These are phyloP conservation scores for Aciculoconidium aculeatum DNA, from an alignment of 805 yeast genomes.

Conservation along the genomic window DNA sequence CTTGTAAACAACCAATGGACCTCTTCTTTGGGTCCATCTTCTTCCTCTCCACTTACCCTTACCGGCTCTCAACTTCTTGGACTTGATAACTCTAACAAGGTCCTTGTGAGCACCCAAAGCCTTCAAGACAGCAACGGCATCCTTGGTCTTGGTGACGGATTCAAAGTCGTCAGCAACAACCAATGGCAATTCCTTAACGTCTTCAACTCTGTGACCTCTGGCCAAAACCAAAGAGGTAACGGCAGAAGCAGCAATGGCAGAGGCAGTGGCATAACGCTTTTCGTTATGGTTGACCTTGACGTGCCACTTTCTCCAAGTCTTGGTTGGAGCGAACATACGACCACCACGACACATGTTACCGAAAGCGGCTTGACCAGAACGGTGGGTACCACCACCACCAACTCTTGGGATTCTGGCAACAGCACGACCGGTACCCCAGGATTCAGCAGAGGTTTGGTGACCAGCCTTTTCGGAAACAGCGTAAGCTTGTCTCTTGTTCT, in stretches of 20 bases:
- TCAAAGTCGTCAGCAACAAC: constrained; percentile 93
- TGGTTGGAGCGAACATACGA: constrained; percentile 99
- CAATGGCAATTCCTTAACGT: constrained; percentile 96
- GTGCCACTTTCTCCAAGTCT: constrained; percentile 99
- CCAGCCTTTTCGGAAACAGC: constrained; percentile 99
- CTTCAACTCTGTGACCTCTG: constrained; percentile 99
- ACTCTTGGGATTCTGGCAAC: constrained; percentile 99
- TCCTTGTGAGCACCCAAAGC: constrained; percentile 99
- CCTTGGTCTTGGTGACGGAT: constrained; percentile 94
- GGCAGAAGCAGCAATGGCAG: constrained; percentile 98
- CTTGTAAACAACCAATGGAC: constrained; percentile 98
- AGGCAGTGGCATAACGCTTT: constrained; percentile 99
- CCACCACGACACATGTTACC: constrained; percentile 99
- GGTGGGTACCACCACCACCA: constrained; percentile 99
- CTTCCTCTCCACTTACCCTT: constrained; percentile 99
- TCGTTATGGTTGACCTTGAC: constrained; percentile 99
- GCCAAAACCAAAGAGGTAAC: constrained; percentile 97
- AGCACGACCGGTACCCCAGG: constrained; percentile 99
- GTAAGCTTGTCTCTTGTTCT: constrained; percentile 99
- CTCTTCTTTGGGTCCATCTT: constrained; percentile 99
- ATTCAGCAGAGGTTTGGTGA: constrained; percentile 99
- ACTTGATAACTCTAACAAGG: constrained; percentile 94
- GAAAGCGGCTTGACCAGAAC: constrained; percentile 99
- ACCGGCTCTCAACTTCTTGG: constrained; percentile 99
- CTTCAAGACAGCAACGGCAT: constrained; percentile 96